These are phyloP conservation scores for Skeletonema tropicum DNA, from an alignment of 108 stramenopile genomes.

Conservation along the genomic window DNA sequence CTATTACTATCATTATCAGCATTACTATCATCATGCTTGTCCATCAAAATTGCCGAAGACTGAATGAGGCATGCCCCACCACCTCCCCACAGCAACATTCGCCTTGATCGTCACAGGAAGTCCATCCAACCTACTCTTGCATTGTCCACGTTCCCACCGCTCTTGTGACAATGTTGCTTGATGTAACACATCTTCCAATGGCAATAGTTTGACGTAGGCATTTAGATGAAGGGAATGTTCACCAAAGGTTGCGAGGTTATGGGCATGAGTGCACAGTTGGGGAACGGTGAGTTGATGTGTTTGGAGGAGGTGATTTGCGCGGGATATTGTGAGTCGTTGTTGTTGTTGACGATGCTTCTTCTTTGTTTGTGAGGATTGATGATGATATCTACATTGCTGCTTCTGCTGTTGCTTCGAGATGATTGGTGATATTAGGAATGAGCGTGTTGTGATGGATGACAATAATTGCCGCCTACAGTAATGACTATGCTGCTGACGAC, in stretches of 20 bases:
- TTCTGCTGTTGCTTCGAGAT: background rate
- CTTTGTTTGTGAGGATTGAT: background rate
- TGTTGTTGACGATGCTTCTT: too few species aligned
- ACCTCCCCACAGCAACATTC: constrained; percentile 83
- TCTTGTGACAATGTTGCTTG: constrained; percentile 62
- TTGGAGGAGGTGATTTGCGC: constrained; percentile 23
- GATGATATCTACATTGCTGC: background rate
- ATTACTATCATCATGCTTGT: constrained; percentile 1
- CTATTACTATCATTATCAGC: too few species aligned
- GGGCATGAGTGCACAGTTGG: constrained; percentile 34
- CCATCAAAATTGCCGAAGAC: constrained; percentile 75
- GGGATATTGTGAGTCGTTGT: constrained; percentile 35
- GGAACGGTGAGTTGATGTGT: constrained; percentile 17
- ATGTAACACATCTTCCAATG: constrained; percentile 41
- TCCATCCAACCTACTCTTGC: constrained; percentile 73
- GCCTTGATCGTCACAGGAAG: constrained; percentile 95
- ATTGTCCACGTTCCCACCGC: constrained; percentile 40
- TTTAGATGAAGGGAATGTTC: constrained; percentile 47
- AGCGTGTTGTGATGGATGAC: background rate
- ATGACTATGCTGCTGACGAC: too few species aligned
- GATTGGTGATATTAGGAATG: background rate
- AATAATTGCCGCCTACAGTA: background rate
- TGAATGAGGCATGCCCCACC: constrained; percentile 73
- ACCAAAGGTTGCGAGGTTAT: constrained; percentile 44
- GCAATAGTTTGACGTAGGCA: constrained; percentile 57